Percentiles rank a stretch among this genome's conserved stretches.
Evolutionary conservation across 2,329 filamentous ascomycete genomes (phyloP).

Genomic region (Ramularia collo-cygni): DNA sequence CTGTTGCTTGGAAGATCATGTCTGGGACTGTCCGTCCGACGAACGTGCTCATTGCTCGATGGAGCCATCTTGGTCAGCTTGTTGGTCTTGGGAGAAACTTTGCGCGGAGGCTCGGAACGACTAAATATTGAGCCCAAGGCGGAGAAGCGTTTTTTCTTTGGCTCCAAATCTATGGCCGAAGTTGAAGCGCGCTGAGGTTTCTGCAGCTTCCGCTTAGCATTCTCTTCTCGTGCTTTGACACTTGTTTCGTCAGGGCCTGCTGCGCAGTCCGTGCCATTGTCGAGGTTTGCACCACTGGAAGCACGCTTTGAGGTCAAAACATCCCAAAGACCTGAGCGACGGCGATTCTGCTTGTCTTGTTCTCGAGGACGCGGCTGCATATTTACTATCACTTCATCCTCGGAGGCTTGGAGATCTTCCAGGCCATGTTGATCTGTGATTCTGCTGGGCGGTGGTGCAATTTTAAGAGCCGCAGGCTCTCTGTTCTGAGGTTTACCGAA

Average conservation of each 20-base stretch:
- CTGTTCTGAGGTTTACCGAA: slow-evolving; percentile 12
- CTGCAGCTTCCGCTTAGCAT: slow-evolving; percentile 18
- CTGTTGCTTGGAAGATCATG: neutral
- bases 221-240: slow-evolving; percentile 1
- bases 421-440: slow-evolving; percentile 18
- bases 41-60: neutral
- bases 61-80: slow-evolving; percentile 30
- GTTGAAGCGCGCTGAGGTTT: slow-evolving; percentile 27
- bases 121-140: slow-evolving; percentile 39
- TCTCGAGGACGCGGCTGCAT: neutral
- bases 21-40: too few species aligned
- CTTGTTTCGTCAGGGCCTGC: neutral
- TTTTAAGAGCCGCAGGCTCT: neutral
- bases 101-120: slow-evolving; percentile 27
- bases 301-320: slow-evolving; percentile 13
- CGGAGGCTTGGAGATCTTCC: slow-evolving; percentile 8
- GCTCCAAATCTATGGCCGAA: slow-evolving; percentile 17
- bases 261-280: neutral
- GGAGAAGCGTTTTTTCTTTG: slow-evolving; percentile 38
- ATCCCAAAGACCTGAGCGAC: slow-evolving; percentile 20
- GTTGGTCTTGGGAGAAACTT: slow-evolving; percentile 21
- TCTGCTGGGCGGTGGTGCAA: slow-evolving; percentile 6
- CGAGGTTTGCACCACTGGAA: slow-evolving; percentile 8
- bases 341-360: slow-evolving; percentile 10
- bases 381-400: neutral